Base-by-base conservation (phyloP, 306 rosid species). In the Astragalus membranaceus region DNA sequence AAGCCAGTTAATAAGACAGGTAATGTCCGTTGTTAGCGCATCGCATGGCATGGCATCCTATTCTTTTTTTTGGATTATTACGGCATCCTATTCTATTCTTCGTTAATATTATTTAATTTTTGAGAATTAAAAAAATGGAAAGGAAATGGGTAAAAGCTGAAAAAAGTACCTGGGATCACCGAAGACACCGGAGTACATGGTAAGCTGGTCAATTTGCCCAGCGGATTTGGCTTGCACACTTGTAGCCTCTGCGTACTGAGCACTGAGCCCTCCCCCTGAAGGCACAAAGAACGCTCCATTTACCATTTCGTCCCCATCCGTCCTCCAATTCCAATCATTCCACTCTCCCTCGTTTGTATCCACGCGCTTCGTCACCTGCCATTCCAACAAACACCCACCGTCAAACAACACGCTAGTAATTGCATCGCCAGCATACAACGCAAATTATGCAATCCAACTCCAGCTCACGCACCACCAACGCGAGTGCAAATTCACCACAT, bases 331-430 rank as follows among this genome's bases (percentile, higher is more conserved):
- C 99, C 99, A 95, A 5, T 32, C 91, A 7, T 75, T 50, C 99
- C 99, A 95, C 0, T 89, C 80, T 0, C 75, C 54, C 49, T 88
- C 95, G 29, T 76, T 48, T 1, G 97, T 91, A 10, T 95, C 97
- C 96, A 95, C 96, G 75, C 99, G 92, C 96, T 91, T 95, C 1
- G 99, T 95, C 79, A 95, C 99, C 99, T 94, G 79, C 61, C 33
- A 75, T 48, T 44, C 12, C 39, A 39, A 39, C 6, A 35, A 35
- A 35, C 39, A 35, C 39, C 39, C 39, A 35, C 39, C 39, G 6
- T 35, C 39, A 35, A 35, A 35, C 39, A 35, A 5, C 39, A 35
- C 39, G 39, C 39, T 35, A n/a, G n/a, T n/a, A 5, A 35, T 35
- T 35, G 30, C 30, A 26, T 26, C 2, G 39, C 39, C 39, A 35